Conservation (phyloP, 192 early-diverging fungal species). For the Oehlia diaphana region DNA sequence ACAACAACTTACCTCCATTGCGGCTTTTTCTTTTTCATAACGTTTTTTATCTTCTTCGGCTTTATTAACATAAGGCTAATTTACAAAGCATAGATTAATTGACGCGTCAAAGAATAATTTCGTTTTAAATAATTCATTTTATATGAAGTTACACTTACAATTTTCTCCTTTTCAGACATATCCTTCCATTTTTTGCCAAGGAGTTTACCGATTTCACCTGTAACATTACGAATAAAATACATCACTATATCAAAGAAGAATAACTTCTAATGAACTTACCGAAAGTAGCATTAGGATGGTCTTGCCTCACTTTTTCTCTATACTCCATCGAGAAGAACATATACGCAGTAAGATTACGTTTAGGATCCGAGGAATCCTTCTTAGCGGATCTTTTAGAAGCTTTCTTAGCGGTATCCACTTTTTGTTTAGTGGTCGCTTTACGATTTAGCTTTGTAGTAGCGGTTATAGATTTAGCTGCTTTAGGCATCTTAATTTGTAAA, state of each 20-base stretch:
- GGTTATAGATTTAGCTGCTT: not conserved
- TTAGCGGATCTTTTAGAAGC: not conserved
- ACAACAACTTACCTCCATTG: not conserved
- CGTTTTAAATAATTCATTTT: no score
- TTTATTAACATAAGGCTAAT: conserved; percentile 4
- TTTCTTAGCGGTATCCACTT: not conserved
- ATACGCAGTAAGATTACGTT: not conserved
- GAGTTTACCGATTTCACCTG: not conserved
- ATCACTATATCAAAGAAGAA: not conserved
- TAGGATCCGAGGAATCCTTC: conserved; percentile 5
- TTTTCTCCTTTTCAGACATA: not conserved
- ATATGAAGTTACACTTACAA: not conserved
- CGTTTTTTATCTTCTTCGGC: conserved; percentile 1
- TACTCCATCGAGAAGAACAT: not conserved
- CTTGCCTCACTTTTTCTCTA: not conserved
- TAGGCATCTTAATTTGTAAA: not conserved
- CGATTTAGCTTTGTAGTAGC: not conserved
- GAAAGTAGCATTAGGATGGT: not conserved
- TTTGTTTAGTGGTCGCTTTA: not conserved
- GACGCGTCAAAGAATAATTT: not conserved
- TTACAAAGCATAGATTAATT: not conserved
- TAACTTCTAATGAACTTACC: no score
- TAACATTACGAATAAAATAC: not conserved
- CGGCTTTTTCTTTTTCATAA: not conserved
- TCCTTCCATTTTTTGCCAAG: conserved; percentile 5